phyloP scores from a whole-genome alignment of 164 flowering plant genomes.

The Cinnamomum chago region DNA sequence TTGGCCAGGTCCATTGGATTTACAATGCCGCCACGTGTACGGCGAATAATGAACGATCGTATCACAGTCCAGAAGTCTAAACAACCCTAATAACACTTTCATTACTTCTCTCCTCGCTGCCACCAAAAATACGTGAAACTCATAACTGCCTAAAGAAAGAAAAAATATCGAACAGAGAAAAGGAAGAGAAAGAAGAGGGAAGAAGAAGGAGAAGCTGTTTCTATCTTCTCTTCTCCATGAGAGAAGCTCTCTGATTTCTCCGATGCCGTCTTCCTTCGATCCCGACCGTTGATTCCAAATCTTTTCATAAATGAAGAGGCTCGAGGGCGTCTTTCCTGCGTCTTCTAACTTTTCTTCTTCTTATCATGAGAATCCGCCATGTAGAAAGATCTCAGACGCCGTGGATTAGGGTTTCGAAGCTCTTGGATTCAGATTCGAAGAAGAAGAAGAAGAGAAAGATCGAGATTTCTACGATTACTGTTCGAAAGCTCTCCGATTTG shows the following conservation, averaged over 20 bases:
- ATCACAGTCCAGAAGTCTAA: too few relatives aligned
- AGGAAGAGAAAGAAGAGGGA: background rate
- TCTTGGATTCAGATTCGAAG: conserved; percentile 3
- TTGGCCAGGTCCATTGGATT: background rate
- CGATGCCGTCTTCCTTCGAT: background rate
- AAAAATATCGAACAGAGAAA: background rate
- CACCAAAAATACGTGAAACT: conserved; percentile 18
- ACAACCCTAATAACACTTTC: background rate
- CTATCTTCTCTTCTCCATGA: conserved; percentile 8
- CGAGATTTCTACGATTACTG: conserved; percentile 1
- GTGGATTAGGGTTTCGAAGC: background rate
- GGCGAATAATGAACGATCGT: background rate
- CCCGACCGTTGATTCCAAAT: background rate
- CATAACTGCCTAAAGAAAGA: background rate
- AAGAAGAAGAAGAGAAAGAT: background rate
- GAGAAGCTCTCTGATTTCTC: background rate
- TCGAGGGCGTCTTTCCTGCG: background rate
- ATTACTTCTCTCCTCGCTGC: conserved; percentile 5
- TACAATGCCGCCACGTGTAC: background rate
- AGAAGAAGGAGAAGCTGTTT: too few relatives aligned
- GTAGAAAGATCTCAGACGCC: background rate
- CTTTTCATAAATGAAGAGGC: background rate
- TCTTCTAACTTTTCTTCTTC: background rate
- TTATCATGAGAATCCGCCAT: background rate
- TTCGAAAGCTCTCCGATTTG: conserved; percentile 1